Base-by-base conservation (phyloP, 495 filamentous ascomycete genomes). In the Talaromyces liani region DNA sequence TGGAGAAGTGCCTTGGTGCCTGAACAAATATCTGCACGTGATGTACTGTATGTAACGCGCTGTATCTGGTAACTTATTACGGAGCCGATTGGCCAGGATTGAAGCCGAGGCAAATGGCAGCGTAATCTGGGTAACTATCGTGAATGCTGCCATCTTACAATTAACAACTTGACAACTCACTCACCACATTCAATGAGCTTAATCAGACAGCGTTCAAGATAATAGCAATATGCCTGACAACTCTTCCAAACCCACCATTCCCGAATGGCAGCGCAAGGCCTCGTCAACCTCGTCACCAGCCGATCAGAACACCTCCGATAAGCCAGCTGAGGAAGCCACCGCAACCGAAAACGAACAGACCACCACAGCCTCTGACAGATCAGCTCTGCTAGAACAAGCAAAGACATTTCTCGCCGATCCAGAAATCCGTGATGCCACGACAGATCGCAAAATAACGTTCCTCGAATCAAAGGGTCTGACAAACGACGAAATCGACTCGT, bases 321-420 rank as follows among this genome's bases (percentile, higher is more conserved):
- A 72, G 31, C 71, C 76, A 56, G 66, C 68, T 61, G 67, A 47
- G 51, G 36, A 51, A 20, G 51, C 55, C 10, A 70, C 61, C 36
- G 66, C 61, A 24, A 47, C 33, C 34, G 25, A 47, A 12, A 20
- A 61, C 0, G 36, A 29, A 62, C 33, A 62, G 5, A 24, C n/a
- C 22, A 60, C 70, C 58, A 49, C 67, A 65, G 33, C 67, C 41
- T 55, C 57, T 34, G 34, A 22, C 8, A 74, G 80, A 64, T 68
- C 76, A 59, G 69, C 78, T 27, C 79, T 88, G 10, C 69, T 93
- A 18, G 84, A 91, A 18, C 85, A 91, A 69, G 91, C 91, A 20
- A 76, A 82, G 36, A 86, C 80, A 62, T 97, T 97, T 70, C 84
- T 98, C n/a, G 77, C 89, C 49, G 89, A 93, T 62, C 86, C 89